A percentile compares a stretch with the other conserved stretches of the same genome.
Evolutionary conservation across 371 early-diverging fungal genomes (phyloP).

Genomic region (Mortierella sp.): DNA sequence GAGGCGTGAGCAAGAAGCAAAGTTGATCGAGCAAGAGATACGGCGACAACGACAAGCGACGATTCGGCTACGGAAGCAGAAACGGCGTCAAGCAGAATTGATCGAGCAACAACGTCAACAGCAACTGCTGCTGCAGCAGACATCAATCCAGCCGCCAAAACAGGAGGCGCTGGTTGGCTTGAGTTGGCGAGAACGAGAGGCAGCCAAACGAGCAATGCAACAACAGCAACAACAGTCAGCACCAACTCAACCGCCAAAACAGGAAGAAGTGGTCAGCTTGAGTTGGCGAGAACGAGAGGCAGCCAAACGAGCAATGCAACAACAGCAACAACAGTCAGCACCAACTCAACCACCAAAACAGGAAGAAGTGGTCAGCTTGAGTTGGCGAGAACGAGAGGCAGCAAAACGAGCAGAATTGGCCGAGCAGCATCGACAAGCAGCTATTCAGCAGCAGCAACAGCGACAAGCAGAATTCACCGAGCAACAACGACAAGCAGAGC

Average conservation of each 20-base stretch:
- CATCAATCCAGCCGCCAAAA: too few relatives aligned
- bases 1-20: too few relatives aligned
- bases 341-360: neutral
- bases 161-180: neutral
- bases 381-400: neutral
- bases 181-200: neutral
- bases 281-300: neutral
- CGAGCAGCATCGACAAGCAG: neutral
- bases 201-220: neutral
- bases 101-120: neutral
- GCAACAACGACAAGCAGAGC: too few relatives aligned
- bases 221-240: neutral
- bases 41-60: too few relatives aligned
- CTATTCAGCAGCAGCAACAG: neutral
- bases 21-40: too few relatives aligned
- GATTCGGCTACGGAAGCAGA: too few relatives aligned
- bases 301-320: neutral
- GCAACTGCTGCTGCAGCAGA: neutral
- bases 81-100: too few relatives aligned
- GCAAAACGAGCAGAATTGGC: neutral
- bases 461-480: too few relatives aligned
- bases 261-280: neutral
- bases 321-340: neutral
- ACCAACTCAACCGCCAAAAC: neutral
- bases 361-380: neutral